Evolutionary conservation across 2,329 filamentous ascomycete genomes (phyloP).

Genomic region (Calonectria naviculata): DNA sequence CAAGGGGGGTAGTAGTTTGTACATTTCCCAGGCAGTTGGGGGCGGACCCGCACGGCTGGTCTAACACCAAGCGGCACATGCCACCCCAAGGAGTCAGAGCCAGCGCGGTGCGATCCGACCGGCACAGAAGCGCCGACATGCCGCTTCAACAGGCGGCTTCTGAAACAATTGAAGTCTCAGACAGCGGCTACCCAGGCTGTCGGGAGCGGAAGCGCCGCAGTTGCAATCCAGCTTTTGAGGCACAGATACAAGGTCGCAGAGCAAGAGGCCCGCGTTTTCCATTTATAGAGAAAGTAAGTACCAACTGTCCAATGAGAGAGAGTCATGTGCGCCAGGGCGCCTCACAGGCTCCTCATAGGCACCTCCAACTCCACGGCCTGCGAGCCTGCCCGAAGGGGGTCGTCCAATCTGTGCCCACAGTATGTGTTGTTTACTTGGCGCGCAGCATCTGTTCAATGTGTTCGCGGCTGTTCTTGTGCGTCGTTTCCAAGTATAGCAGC

Average conservation of each 20-base stretch:
- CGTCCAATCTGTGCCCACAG: background rate
- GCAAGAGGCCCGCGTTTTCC: background rate
- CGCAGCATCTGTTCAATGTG: constrained; percentile 89
- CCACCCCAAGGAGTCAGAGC: background rate
- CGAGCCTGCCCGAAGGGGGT: background rate
- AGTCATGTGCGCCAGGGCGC: background rate
- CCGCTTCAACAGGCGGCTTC: constrained; percentile 3
- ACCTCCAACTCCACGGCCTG: background rate
- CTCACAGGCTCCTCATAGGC: constrained; percentile 1
- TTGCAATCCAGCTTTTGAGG: background rate
- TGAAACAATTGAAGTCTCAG: constrained; percentile 15
- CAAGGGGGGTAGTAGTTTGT: background rate
- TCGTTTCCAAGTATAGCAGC: constrained; percentile 92
- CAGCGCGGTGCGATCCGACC: constrained; percentile 3
- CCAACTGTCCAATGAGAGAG: constrained; percentile 3
- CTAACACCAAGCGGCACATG: constrained; percentile 2
- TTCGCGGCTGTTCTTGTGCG: constrained; percentile 91
- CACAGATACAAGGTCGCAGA: background rate
- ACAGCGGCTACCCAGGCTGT: background rate
- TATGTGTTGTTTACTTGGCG: constrained; percentile 52
- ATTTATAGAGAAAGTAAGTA: constrained; percentile 4
- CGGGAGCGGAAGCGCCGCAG: background rate
- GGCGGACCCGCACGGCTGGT: constrained; percentile 7
- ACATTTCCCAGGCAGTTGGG: background rate
- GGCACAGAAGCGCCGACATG: constrained; percentile 14